Conservation (phyloP, 2,329 filamentous ascomycete genomes). For the Aschersonia sp. region DNA sequence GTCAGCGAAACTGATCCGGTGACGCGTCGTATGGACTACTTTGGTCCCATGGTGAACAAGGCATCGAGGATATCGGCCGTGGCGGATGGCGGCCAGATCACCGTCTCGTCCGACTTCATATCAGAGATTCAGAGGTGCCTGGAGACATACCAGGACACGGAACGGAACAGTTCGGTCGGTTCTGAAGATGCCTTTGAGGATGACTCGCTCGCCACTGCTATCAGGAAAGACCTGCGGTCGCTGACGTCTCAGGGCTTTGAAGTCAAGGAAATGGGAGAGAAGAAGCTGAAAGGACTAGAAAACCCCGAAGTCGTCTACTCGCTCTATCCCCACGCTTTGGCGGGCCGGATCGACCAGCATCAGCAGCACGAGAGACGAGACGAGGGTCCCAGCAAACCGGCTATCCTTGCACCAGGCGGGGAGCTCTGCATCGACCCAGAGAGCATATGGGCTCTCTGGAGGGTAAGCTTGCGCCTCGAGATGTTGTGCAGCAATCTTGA, state of each 20-base stretch:
- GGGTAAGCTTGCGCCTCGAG: constrained; percentile 74
- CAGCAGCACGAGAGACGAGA: constrained; percentile 29
- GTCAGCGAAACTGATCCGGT: constrained; percentile 94
- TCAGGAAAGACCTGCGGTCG: constrained; percentile 75
- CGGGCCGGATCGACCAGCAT: constrained; percentile 64
- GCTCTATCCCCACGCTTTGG: constrained; percentile 80
- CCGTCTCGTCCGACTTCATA: constrained; percentile 93
- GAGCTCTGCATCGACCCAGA: constrained; percentile 68
- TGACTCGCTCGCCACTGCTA: constrained; percentile 58
- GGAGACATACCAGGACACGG: constrained; percentile 77
- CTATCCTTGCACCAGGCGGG: constrained; percentile 46
- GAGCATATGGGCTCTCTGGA: constrained; percentile 80
- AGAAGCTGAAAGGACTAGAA: constrained; percentile 90
- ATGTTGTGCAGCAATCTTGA: constrained; percentile 89
- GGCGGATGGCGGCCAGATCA: constrained; percentile 92
- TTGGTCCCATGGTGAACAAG: constrained; percentile 98
- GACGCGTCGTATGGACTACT: constrained; percentile 97
- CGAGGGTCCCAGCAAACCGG: constrained; percentile 38
- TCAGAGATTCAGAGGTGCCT: constrained; percentile 85
- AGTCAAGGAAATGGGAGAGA: constrained; percentile 90
- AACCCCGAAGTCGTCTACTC: constrained; percentile 94
- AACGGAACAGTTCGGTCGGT: constrained; percentile 51
- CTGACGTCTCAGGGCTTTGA: constrained; percentile 88
- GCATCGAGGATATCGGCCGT: constrained; percentile 87
- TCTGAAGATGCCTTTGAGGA: constrained; percentile 58